Evolutionary conservation across 1,139 yeast species (phyloP).

Genomic region (Suhomyces bribrorum): DNA sequence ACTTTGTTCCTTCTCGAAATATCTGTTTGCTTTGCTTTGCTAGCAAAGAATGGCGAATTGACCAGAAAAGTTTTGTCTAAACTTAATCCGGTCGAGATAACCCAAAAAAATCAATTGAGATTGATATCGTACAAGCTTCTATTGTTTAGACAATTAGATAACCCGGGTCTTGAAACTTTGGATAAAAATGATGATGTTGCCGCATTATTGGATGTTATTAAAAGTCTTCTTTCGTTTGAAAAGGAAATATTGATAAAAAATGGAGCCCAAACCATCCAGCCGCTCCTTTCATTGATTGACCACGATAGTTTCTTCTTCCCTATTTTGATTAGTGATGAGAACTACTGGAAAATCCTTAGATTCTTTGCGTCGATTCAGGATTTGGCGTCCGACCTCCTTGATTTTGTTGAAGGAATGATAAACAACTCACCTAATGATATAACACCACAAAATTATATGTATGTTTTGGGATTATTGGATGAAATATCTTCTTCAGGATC

Average conservation of each 20-base stretch:
- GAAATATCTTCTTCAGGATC: constrained; percentile 85
- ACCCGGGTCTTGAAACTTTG: constrained; percentile 10
- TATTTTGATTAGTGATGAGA: constrained; percentile 44
- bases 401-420: constrained; percentile 49
- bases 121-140: constrained; percentile 44
- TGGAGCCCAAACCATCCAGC: constrained; percentile 54
- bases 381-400: constrained; percentile 51
- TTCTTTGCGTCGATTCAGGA: constrained; percentile 56
- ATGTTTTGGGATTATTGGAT: constrained; percentile 68
- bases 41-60: constrained; percentile 41
- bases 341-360: constrained; percentile 67
- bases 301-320: constrained; percentile 50
- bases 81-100: constrained; percentile 23
- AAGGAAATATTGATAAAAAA: constrained; percentile 44
- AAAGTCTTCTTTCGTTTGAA: constrained; percentile 30
- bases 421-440: constrained; percentile 40
- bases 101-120: constrained; percentile 35
- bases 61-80: constrained; percentile 26
- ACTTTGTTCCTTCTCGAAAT: constrained; percentile 57
- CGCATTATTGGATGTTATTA: not conserved
- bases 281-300: constrained; percentile 53
- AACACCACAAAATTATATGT: constrained; percentile 55
- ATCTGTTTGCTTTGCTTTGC: constrained; percentile 50
- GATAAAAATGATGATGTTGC: not conserved
- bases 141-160: constrained; percentile 35